phyloP scores from a whole-genome alignment of 192 early-diverging fungal species.

The Coemansia sp. region DNA sequence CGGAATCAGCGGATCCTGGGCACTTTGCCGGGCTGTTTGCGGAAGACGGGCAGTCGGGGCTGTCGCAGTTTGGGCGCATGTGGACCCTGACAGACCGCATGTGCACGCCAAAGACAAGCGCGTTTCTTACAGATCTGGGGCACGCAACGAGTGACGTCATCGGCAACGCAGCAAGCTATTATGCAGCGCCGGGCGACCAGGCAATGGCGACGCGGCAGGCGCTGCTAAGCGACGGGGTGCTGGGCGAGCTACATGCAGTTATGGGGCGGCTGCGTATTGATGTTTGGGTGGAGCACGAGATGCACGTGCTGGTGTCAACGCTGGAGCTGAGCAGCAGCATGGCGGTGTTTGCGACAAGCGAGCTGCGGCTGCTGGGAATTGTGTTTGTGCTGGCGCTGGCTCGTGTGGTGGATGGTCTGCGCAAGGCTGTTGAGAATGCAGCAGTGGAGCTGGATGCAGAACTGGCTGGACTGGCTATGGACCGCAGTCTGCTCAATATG shows the following conservation, averaged over 20 bases:
- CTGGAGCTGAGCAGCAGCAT: conserved; percentile 48
- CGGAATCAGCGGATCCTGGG: conserved; percentile 7
- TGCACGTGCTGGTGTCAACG: conserved; percentile 38
- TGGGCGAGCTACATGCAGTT: conserved; percentile 22
- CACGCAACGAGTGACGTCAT: not conserved
- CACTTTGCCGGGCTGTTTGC: conserved; percentile 29
- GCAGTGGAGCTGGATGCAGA: conserved; percentile 15
- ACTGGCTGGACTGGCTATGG: conserved; percentile 21
- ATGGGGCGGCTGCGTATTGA: conserved; percentile 17
- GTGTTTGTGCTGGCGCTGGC: conserved; percentile 34
- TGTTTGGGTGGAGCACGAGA: conserved; percentile 16
- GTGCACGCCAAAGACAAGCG: conserved; percentile 25
- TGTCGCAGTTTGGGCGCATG: conserved; percentile 52
- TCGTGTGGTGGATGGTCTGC: conserved; percentile 12
- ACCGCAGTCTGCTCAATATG: conserved; percentile 29
- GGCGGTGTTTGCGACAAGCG: conserved; percentile 32
- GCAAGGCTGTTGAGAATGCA: conserved; percentile 8
- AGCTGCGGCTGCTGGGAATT: conserved; percentile 33
- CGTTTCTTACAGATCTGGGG: conserved; percentile 24
- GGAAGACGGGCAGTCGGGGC: conserved; percentile 7
- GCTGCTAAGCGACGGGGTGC: conserved; percentile 19
- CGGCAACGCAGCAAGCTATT: conserved; percentile 16
- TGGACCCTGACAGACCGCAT: conserved; percentile 45
- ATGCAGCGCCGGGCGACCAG: conserved; percentile 32
- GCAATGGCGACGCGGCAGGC: conserved; percentile 39